A percentile compares a stretch with the other conserved stretches of the same genome.
Conservation (phyloP, 768 basidiomycete genomes). For the Rhodotorula babjevae region DNA sequence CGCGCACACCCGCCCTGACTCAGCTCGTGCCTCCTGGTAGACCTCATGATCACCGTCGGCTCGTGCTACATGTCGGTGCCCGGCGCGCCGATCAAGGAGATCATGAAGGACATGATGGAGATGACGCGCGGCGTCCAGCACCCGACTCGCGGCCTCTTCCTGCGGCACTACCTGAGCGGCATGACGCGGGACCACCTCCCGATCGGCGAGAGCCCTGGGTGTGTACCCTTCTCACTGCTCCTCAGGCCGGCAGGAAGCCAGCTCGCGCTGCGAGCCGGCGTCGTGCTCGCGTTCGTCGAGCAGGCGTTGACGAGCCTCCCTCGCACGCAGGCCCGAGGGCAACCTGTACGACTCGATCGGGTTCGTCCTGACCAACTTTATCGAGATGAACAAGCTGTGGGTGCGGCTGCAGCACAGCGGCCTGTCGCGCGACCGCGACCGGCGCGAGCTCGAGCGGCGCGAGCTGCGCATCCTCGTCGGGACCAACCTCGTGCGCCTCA, state of each 20-base stretch:
- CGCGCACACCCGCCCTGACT: constrained; percentile 47
- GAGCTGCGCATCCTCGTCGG: constrained; percentile 95
- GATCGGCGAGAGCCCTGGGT: constrained; percentile 78
- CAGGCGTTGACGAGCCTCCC: not conserved
- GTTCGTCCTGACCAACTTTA: constrained; percentile 96
- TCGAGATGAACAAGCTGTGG: constrained; percentile 99
- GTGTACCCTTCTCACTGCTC: too few species aligned
- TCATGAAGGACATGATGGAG: constrained; percentile 99
- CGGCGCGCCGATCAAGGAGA: constrained; percentile 95
- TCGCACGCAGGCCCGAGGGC: constrained; percentile 64
- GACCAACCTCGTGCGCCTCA: constrained; percentile 91
- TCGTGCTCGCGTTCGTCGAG: too few species aligned
- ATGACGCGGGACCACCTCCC: constrained; percentile 96
- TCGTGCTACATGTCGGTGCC: constrained; percentile 98
- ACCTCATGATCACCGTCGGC: constrained; percentile 99
- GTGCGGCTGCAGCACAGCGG: constrained; percentile 97
- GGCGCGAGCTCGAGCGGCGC: constrained; percentile 84
- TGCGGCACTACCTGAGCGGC: constrained; percentile 92
- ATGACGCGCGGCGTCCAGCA: constrained; percentile 97
- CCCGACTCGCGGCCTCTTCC: constrained; percentile 91
- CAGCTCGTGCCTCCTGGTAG: not conserved
- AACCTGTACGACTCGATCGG: constrained; percentile 91
- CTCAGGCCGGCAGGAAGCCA: too few species aligned
- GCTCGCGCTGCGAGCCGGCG: too few species aligned
- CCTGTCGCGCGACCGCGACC: constrained; percentile 88